These are phyloP conservation scores for Lodderomyces elongisporus DNA, from an alignment of 1,139 yeast genomes.

Conservation along the genomic window DNA sequence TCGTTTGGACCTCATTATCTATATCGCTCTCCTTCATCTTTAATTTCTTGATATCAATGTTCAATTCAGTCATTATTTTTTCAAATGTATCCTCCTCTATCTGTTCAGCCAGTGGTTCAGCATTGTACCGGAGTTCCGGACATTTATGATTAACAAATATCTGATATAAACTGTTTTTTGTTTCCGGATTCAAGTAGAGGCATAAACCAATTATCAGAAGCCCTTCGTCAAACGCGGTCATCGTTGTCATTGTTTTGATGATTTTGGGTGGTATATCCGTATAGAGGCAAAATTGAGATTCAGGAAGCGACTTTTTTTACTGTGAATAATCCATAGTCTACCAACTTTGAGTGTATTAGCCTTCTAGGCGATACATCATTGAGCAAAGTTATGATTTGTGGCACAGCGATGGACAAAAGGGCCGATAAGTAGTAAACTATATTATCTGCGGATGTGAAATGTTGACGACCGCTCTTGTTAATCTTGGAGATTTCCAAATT, in stretches of 20 bases:
- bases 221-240: slow-evolving; percentile 3
- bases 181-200: slow-evolving; percentile 1
- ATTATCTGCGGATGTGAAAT: not conserved
- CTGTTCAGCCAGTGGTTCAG: not conserved
- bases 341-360: too few relatives aligned
- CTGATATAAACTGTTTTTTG: slow-evolving; percentile 1
- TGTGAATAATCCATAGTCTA: too few relatives aligned
- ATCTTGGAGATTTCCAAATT: not conserved
- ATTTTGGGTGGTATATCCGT: too few relatives aligned
- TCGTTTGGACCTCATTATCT: too few relatives aligned
- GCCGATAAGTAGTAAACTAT: not conserved
- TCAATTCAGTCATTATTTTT: not conserved
- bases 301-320: too few relatives aligned
- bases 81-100: not conserved
- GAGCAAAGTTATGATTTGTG: too few relatives aligned
- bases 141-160: not conserved
- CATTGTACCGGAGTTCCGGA: not conserved
- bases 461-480: not conserved
- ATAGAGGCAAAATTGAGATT: too few relatives aligned
- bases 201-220: slow-evolving; percentile 3
- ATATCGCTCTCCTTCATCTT: not conserved
- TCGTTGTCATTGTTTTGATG: not conserved
- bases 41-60: not conserved
- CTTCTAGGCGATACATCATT: too few relatives aligned
- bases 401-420: too few relatives aligned